These are phyloP conservation scores for Acorus calamus DNA, from an alignment of 106 monocot species.

Conservation along the genomic window DNA sequence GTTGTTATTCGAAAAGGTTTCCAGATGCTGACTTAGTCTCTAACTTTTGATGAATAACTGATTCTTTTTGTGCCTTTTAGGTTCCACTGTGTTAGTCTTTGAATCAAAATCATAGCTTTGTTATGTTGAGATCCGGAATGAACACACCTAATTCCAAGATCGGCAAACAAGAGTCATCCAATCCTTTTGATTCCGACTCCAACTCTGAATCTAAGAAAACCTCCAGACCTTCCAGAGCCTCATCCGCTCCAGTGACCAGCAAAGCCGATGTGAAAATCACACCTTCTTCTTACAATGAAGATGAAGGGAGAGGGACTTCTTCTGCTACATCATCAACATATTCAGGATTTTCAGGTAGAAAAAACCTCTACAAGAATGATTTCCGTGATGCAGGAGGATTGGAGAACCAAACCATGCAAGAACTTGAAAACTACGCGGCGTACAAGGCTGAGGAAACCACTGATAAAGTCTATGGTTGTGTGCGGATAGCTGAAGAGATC, in stretches of 20 bases:
- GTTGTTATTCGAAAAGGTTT: too few species aligned
- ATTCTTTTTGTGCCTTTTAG: too few species aligned
- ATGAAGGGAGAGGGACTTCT: constrained; percentile 15
- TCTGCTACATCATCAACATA: constrained; percentile 6
- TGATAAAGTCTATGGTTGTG: constrained; percentile 32
- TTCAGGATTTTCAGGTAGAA: constrained; percentile 4
- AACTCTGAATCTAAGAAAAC: constrained; percentile 16
- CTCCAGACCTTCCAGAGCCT: constrained; percentile 10
- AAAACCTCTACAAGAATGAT: constrained; percentile 39
- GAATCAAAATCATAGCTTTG: too few species aligned
- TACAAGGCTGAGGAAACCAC: constrained; percentile 63
- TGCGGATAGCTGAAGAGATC: constrained; percentile 71
- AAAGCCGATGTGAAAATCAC: neutral
- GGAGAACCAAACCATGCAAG: constrained; percentile 57
- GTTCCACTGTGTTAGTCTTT: too few species aligned
- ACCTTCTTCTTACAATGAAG: neutral
- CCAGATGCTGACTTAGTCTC: too few species aligned
- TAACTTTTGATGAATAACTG: too few species aligned
- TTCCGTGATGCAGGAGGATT: constrained; percentile 46
- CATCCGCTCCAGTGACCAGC: constrained; percentile 17
- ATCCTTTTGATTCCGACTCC: constrained; percentile 67
- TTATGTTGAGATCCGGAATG: neutral
- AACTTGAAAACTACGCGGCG: constrained; percentile 50
- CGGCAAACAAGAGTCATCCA: constrained; percentile 13
- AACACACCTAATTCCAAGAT: constrained; percentile 16